Percentiles rank a stretch among this genome's conserved stretches.
Evolutionary conservation across 2,329 filamentous ascomycete genomes (phyloP).

Genomic region (Trichoderma koningii): DNA sequence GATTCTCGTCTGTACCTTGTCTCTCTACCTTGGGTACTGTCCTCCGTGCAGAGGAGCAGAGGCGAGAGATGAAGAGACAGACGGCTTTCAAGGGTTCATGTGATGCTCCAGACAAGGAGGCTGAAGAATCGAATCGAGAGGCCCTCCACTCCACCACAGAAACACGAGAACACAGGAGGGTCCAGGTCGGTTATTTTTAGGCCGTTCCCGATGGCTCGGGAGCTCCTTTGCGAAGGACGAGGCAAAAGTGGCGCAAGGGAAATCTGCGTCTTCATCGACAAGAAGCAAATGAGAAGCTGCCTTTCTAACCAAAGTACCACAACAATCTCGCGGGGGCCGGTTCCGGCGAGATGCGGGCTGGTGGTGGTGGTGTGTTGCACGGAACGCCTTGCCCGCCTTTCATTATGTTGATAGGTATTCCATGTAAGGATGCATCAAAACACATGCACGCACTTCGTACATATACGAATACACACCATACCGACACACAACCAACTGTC

Average conservation of each 20-base stretch:
- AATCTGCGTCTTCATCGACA: constrained; percentile 5
- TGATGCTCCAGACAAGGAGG: neutral
- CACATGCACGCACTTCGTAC: too few species aligned
- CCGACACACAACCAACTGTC: too few species aligned
- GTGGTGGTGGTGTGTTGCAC: constrained; percentile 5
- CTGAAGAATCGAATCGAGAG: neutral
- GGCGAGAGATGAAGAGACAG: too few species aligned
- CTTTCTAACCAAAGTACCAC: neutral
- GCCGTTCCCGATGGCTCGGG: constrained; percentile 25
- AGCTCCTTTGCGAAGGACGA: constrained; percentile 7
- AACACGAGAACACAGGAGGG: neutral
- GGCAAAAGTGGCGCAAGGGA: constrained; percentile 15
- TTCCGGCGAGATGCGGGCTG: neutral
- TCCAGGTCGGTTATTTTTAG: constrained; percentile 27
- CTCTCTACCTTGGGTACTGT: too few species aligned
- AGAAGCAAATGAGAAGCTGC: neutral
- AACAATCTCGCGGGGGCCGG: neutral
- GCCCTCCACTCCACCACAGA: constrained; percentile 18
- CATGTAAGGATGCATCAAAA: neutral
- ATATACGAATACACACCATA: too few species aligned
- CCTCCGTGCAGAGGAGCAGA: too few species aligned
- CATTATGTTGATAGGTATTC: too few species aligned
- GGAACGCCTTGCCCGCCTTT: constrained; percentile 6
- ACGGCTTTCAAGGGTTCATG: neutral
- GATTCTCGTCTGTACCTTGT: constrained; percentile 2